A percentile compares a stretch with the other conserved stretches of the same genome.
Conservation (phyloP, 306 rosid genomes). For the Pachyrhizus erosus region DNA sequence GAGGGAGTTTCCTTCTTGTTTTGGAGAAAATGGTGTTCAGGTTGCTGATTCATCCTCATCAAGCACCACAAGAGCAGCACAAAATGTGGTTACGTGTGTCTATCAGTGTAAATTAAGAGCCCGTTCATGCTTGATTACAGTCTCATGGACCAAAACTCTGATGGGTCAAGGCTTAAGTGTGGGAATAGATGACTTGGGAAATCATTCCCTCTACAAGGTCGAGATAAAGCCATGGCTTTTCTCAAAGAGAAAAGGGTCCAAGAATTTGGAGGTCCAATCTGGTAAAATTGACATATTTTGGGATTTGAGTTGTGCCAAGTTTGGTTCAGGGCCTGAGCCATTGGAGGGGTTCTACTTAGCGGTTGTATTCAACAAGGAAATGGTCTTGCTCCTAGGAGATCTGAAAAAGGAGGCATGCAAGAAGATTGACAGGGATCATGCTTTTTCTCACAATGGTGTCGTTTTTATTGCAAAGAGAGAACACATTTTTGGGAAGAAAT, state of each 20-base stretch:
- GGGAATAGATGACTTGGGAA: conserved; percentile 65
- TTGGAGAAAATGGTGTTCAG: conserved; percentile 92
- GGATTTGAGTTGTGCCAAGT: conserved; percentile 83
- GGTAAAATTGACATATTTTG: conserved; percentile 65
- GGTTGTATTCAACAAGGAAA: conserved; percentile 61
- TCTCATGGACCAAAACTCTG: conserved; percentile 86
- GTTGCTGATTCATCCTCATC: conserved; percentile 76
- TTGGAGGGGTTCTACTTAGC: conserved; percentile 73
- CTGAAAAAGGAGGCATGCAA: conserved; percentile 60
- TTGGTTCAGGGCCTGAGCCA: conserved; percentile 84
- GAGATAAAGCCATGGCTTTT: conserved; percentile 94
- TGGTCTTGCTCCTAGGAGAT: conserved; percentile 73
- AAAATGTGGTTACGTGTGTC: conserved; percentile 77
- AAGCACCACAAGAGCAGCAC: conserved; percentile 62
- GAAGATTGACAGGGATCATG: conserved; percentile 54
- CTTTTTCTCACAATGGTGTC: conserved; percentile 49
- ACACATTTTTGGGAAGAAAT: conserved; percentile 77
- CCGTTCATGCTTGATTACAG: conserved; percentile 65
- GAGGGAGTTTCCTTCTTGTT: conserved; percentile 95
- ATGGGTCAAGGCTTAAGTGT: conserved; percentile 89
- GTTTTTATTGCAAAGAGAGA: conserved; percentile 73
- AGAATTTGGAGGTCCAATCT: conserved; percentile 67
- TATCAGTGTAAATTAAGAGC: conserved; percentile 68
- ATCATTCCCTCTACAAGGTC: conserved; percentile 68
- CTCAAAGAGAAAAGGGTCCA: conserved; percentile 82